Conservation (phyloP, 2,329 filamentous ascomycete species). For the Aspergillus neotritici region DNA sequence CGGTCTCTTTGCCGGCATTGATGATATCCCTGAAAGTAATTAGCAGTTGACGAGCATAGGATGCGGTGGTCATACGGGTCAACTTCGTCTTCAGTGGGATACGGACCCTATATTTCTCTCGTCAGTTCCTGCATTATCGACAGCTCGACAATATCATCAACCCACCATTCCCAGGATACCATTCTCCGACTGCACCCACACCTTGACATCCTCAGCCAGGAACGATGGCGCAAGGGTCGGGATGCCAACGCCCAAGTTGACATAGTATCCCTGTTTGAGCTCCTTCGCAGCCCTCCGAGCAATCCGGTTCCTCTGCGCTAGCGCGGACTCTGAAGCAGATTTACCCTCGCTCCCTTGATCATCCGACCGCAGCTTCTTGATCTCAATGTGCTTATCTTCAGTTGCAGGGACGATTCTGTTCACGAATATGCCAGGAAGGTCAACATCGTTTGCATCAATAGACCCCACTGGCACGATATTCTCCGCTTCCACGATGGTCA, state of each 20-base stretch:
- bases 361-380: conserved; percentile 52
- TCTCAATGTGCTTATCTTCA: conserved; percentile 65
- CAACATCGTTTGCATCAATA: conserved; percentile 67
- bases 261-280: conserved; percentile 55
- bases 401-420: conserved; percentile 73
- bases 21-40: conserved; percentile 57
- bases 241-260: conserved; percentile 48
- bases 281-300: conserved; percentile 72
- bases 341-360: conserved; percentile 34
- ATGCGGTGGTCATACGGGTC: conserved; percentile 48
- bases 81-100: conserved; percentile 65
- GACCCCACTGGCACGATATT: conserved; percentile 71
- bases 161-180: conserved; percentile 68
- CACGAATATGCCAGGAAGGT: conserved; percentile 77
- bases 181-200: conserved; percentile 84
- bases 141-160: not conserved
- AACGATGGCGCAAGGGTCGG: conserved; percentile 79
- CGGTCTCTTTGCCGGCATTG: conserved; percentile 84
- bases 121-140: conserved; percentile 1
- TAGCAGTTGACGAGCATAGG: not conserved
- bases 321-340: conserved; percentile 28
- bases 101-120: conserved; percentile 51
- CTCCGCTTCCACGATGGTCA: conserved; percentile 80
- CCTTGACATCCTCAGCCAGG: conserved; percentile 60
- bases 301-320: conserved; percentile 53